A percentile compares a stretch with the other conserved stretches of the same genome.
These are phyloP conservation scores for Ophiocordyceps camponoti-rufipedis DNA, from an alignment of 2,329 filamentous ascomycete genomes.

Conservation along the genomic window DNA sequence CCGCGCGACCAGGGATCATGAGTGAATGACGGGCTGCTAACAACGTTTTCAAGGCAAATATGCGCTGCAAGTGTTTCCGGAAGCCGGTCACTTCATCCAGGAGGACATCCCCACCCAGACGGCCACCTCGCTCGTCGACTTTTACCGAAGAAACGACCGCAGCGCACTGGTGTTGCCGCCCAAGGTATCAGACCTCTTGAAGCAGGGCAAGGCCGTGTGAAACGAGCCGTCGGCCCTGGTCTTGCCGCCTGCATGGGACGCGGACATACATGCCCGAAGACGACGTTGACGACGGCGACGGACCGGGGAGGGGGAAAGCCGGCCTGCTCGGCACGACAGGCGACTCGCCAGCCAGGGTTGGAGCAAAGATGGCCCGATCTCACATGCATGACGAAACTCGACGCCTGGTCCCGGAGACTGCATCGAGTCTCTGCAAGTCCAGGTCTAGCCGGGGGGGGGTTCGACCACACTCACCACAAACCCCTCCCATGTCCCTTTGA, in stretches of 20 bases:
- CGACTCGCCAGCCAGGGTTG: too few species aligned
- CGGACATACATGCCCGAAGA: not conserved
- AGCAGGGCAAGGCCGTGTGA: slow-evolving; percentile 41
- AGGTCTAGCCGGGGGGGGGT: too few species aligned
- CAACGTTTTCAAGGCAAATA: slow-evolving; percentile 53
- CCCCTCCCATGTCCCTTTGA: too few species aligned
- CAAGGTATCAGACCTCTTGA: slow-evolving; percentile 64
- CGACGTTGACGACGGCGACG: not conserved
- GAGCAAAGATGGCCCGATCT: too few species aligned
- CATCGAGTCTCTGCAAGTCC: too few species aligned
- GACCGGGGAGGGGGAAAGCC: not conserved
- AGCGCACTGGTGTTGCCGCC: slow-evolving; percentile 72
- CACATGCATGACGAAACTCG: too few species aligned
- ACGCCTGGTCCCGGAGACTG: too few species aligned
- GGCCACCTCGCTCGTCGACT: slow-evolving; percentile 70
- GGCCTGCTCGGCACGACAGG: too few species aligned
- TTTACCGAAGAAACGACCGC: slow-evolving; percentile 80
- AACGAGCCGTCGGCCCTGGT: not conserved
- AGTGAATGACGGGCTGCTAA: not conserved
- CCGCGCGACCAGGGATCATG: not conserved
- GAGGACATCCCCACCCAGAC: slow-evolving; percentile 88
- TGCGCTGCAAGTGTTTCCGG: slow-evolving; percentile 81
- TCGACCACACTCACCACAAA: too few species aligned
- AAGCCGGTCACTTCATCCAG: slow-evolving; percentile 92
- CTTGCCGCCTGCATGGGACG: not conserved